phyloP scores from a whole-genome alignment of 208 protist genomes.

The Naegleria fowleri region DNA sequence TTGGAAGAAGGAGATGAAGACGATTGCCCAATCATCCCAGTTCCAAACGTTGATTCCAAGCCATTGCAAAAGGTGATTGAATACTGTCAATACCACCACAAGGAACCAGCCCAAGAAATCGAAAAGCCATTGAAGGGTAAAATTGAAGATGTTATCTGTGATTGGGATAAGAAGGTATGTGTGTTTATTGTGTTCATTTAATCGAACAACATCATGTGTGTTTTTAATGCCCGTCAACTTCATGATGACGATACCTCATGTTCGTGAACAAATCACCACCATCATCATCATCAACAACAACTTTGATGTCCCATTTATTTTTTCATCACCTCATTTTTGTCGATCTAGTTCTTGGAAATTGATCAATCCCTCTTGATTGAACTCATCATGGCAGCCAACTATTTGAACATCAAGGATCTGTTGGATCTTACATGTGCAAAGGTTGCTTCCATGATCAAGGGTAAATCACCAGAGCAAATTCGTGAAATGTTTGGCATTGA shows the following conservation, averaged over 20 bases:
- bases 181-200: conserved; percentile 63
- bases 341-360: conserved; percentile 29
- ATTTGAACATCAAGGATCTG: conserved; percentile 83
- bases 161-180: conserved; percentile 65
- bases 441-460: conserved; percentile 83
- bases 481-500: conserved; percentile 85
- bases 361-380: conserved; percentile 80
- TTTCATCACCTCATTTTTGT: no score
- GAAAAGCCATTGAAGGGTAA: conserved; percentile 74
- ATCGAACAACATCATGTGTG: no score
- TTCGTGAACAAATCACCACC: no score
- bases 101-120: conserved; percentile 64
- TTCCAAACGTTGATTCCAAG: conserved; percentile 77
- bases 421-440: conserved; percentile 84
- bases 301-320: no score
- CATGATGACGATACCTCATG: no score
- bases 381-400: conserved; percentile 86
- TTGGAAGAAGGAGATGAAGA: conserved; percentile 64
- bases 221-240: no score
- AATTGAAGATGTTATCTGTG: conserved; percentile 69
- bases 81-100: conserved; percentile 83
- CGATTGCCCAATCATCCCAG: conserved; percentile 69
- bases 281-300: no score
- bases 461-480: conserved; percentile 86
- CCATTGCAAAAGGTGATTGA: conserved; percentile 78